Evolutionary conservation across 371 early-diverging fungal species (phyloP).

Genomic region (Amoeboaphelidium protococcarum): DNA sequence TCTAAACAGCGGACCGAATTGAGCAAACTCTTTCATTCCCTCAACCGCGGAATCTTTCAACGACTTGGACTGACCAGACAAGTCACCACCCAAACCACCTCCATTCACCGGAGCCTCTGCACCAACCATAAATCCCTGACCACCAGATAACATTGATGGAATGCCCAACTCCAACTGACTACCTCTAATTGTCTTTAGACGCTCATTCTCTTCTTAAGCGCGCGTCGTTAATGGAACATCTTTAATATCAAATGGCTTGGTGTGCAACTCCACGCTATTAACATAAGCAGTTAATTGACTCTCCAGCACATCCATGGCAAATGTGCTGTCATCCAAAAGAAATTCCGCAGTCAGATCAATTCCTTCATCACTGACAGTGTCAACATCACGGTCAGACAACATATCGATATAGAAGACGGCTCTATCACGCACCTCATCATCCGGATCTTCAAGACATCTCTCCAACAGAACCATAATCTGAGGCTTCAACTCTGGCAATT

Average conservation of each 20-base stretch:
- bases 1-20: conserved; percentile 60
- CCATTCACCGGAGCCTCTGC: too few species aligned
- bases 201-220: too few species aligned
- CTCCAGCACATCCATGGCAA: conserved; percentile 59
- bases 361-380: background rate
- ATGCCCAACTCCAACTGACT: too few species aligned
- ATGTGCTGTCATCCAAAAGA: conserved; percentile 31
- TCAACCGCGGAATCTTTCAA: too few species aligned
- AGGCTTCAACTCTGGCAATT: conserved; percentile 39
- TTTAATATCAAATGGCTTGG: conserved; percentile 10
- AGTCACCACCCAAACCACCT: too few species aligned
- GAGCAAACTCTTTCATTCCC: conserved; percentile 47
- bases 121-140: too few species aligned
- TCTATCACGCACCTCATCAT: conserved; percentile 94
- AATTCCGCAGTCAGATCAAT: background rate
- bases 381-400: too few species aligned
- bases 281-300: conserved; percentile 54
- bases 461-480: conserved; percentile 55
- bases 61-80: too few species aligned
- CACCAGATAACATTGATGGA: too few species aligned
- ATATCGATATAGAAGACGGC: conserved; percentile 65
- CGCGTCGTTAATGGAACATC: background rate
- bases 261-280: conserved; percentile 26
- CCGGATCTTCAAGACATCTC: conserved; percentile 82
- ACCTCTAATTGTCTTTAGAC: too few species aligned